A percentile compares a stretch with the other conserved stretches of the same genome.
Conservation (phyloP, 2,329 filamentous ascomycete species). For the Microdochium nivale region DNA sequence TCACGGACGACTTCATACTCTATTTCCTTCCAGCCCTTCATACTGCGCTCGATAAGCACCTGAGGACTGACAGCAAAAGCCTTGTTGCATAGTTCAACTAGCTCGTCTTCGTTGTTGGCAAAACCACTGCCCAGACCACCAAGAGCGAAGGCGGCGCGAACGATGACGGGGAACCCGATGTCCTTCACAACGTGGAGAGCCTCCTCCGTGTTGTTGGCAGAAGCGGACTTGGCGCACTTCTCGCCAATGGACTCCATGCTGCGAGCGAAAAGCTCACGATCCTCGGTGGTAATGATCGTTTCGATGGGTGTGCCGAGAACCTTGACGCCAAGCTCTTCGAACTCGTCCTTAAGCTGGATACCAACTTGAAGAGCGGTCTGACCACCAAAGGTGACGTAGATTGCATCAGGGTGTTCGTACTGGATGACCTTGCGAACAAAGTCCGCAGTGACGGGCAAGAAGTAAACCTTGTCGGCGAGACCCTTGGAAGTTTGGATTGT, state of each 20-base stretch:
- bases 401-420: constrained; percentile 89
- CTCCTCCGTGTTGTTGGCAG: constrained; percentile 81
- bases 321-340: constrained; percentile 83
- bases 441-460: constrained; percentile 91
- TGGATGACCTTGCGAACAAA: constrained; percentile 97
- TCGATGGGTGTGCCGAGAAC: constrained; percentile 95
- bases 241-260: constrained; percentile 98
- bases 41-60: constrained; percentile 94
- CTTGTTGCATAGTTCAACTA: constrained; percentile 84
- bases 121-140: constrained; percentile 95
- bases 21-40: constrained; percentile 99
- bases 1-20: constrained; percentile 98
- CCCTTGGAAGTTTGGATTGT: constrained; percentile 98
- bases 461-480: constrained; percentile 96
- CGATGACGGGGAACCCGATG: constrained; percentile 95
- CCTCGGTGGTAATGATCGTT: constrained; percentile 97
- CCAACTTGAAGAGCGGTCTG: constrained; percentile 96
- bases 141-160: constrained; percentile 90
- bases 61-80: constrained; percentile 92
- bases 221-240: constrained; percentile 96
- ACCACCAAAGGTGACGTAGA: constrained; percentile 96
- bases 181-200: constrained; percentile 79
- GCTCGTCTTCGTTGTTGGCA: constrained; percentile 75
- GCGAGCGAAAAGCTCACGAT: constrained; percentile 91
- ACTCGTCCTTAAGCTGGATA: constrained; percentile 96